phyloP scores from a whole-genome alignment of 1,139 yeast species.

The Protomyces pachydermus region DNA sequence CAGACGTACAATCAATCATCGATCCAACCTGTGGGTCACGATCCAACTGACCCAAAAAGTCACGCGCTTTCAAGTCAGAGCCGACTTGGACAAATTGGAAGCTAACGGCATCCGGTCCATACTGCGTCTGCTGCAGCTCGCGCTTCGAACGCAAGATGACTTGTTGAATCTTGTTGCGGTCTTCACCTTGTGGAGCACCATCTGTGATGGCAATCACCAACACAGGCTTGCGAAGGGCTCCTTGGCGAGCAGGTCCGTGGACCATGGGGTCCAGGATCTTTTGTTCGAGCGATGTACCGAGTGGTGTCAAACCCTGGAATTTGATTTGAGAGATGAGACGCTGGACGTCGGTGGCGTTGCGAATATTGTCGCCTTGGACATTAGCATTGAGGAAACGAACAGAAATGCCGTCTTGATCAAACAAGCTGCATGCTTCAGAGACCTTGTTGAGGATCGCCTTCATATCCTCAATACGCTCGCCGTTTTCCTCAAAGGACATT shows the following conservation, averaged over 20 bases:
- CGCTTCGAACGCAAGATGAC: conserved; percentile 38
- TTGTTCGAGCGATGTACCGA: conserved; percentile 36
- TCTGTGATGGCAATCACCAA: conserved; percentile 39
- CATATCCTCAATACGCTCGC: conserved; percentile 41
- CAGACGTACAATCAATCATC: conserved; percentile 40
- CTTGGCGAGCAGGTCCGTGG: conserved; percentile 36
- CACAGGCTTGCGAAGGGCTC: conserved; percentile 38
- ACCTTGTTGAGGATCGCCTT: conserved; percentile 38
- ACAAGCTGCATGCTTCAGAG: conserved; percentile 39
- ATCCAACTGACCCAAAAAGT: conserved; percentile 38
- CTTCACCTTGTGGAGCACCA: conserved; percentile 41
- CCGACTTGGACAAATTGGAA: conserved; percentile 42
- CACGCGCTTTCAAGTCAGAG: conserved; percentile 39
- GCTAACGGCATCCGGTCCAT: conserved; percentile 39
- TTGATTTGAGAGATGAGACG: conserved; percentile 35
- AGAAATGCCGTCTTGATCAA: conserved; percentile 40
- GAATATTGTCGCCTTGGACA: conserved; percentile 37
- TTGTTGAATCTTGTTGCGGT: conserved; percentile 35
- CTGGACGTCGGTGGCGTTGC: conserved; percentile 36
- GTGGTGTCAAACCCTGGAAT: conserved; percentile 40
- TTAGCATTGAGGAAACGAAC: conserved; percentile 39
- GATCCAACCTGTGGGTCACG: conserved; percentile 38
- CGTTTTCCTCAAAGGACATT: conserved; percentile 41
- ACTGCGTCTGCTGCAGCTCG: conserved; percentile 34
- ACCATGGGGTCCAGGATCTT: conserved; percentile 39